phyloP scores from a whole-genome alignment of 768 basidiomycete genomes.

The Floccularia luteovirens region DNA sequence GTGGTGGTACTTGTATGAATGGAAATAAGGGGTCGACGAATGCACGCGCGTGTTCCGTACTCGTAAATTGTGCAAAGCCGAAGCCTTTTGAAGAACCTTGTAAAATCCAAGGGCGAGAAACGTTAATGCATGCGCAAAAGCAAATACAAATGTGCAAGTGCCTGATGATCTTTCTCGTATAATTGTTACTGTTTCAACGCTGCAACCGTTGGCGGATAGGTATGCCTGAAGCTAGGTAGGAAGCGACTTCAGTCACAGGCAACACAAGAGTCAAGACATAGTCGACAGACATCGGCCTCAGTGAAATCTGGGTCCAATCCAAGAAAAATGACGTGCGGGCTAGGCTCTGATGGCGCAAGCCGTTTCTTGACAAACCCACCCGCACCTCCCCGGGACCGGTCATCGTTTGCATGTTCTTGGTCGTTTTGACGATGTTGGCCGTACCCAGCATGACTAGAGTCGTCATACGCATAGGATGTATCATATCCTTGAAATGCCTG shows the following conservation, averaged over 20 bases:
- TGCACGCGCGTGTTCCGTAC: conserved; percentile 77
- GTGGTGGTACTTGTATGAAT: conserved; percentile 87
- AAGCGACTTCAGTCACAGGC: conserved; percentile 26
- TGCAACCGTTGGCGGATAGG: conserved; percentile 64
- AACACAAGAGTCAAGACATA: conserved; percentile 21
- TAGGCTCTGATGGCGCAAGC: conserved; percentile 76
- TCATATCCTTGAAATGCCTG: conserved; percentile 43
- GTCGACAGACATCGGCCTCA: conserved; percentile 81
- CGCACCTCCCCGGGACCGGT: conserved; percentile 37
- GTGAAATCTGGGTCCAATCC: conserved; percentile 89
- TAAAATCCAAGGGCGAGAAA: conserved; percentile 59
- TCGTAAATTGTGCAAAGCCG: conserved; percentile 92
- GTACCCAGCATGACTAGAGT: conserved; percentile 22
- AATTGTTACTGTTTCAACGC: conserved; percentile 84
- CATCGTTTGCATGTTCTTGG: conserved; percentile 43
- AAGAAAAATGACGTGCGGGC: conserved; percentile 92
- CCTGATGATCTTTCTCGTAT: conserved; percentile 96
- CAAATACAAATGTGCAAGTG: conserved; percentile 80
- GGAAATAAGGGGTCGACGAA: conserved; percentile 91
- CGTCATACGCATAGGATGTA: conserved; percentile 38
- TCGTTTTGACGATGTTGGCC: conserved; percentile 23
- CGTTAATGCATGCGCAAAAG: conserved; percentile 67
- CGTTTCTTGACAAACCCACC: conserved; percentile 61
- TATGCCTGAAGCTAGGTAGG: conserved; percentile 69
- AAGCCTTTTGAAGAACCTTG: conserved; percentile 93